phyloP scores from a whole-genome alignment of 495 filamentous ascomycete genomes.

The Rostrohypoxylon terebratum region DNA sequence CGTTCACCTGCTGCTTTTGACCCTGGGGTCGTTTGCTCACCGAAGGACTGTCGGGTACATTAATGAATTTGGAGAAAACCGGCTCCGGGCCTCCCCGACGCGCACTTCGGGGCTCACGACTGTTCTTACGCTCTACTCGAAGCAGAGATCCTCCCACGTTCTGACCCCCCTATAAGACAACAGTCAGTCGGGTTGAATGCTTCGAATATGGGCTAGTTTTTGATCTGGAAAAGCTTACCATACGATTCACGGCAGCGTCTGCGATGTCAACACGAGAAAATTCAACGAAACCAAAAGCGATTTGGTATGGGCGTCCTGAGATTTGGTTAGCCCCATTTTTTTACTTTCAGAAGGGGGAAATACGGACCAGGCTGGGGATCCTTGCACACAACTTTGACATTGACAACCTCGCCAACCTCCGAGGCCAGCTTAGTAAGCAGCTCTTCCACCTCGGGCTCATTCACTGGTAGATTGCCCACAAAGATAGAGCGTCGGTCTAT shows the following conservation, averaged over 20 bases:
- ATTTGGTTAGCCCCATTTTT: conserved; percentile 2
- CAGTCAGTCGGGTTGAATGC: conserved; percentile 8
- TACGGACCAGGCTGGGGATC: conserved; percentile 53
- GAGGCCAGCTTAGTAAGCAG: conserved; percentile 55
- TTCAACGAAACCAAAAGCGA: conserved; percentile 67
- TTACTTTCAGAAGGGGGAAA: not conserved
- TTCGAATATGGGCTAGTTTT: conserved; percentile 1
- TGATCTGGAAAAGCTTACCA: conserved; percentile 38
- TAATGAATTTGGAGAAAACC: not conserved
- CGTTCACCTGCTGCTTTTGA: conserved; percentile 1
- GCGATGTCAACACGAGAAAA: conserved; percentile 55
- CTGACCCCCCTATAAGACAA: conserved; percentile 21
- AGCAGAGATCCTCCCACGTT: conserved; percentile 6
- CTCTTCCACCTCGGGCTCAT: conserved; percentile 48
- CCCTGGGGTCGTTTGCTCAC: not conserved
- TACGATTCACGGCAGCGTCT: conserved; percentile 51
- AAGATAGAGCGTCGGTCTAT: conserved; percentile 64
- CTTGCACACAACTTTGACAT: conserved; percentile 57
- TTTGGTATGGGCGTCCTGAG: conserved; percentile 43
- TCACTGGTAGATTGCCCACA: conserved; percentile 61
- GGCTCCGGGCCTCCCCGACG: not conserved
- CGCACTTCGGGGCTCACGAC: conserved; percentile 16
- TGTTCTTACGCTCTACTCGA: conserved; percentile 40
- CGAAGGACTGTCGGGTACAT: not conserved
- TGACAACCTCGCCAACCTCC: conserved; percentile 55